A percentile compares a stretch with the other conserved stretches of the same genome.
phyloP scores from a whole-genome alignment of 2,329 filamentous ascomycete genomes.

The Elsinoe arachidis region DNA sequence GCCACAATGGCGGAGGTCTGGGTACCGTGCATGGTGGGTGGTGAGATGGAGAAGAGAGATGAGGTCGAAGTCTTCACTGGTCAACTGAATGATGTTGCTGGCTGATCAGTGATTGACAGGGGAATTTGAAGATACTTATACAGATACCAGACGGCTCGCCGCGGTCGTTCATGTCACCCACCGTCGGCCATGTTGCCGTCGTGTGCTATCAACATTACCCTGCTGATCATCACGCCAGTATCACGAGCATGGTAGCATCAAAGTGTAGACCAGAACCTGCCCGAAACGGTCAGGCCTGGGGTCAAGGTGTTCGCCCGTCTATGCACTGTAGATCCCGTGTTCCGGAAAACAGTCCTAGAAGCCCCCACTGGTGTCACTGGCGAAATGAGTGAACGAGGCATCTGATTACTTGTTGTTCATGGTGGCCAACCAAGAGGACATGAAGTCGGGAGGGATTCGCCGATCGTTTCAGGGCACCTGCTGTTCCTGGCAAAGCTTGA shows the following conservation, averaged over 20 bases:
- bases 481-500: slow-evolving; percentile 12
- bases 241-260: slow-evolving; percentile 8
- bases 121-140: slow-evolving; percentile 3
- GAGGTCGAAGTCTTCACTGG: not conserved
- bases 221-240: slow-evolving; percentile 11
- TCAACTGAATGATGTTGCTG: not conserved
- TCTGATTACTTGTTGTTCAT: not conserved
- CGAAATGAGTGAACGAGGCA: not conserved
- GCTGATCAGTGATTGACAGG: not conserved
- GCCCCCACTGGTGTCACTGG: not conserved
- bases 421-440: not conserved
- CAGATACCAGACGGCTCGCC: not conserved
- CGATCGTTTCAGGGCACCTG: slow-evolving; percentile 9
- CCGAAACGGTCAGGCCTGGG: slow-evolving; percentile 6
- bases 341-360: not conserved
- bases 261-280: slow-evolving; percentile 5
- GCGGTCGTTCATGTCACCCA: not conserved
- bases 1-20: slow-evolving; percentile 22
- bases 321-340: slow-evolving; percentile 1
- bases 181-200: not conserved
- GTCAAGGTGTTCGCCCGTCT: slow-evolving; percentile 8
- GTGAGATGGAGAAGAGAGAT: not conserved
- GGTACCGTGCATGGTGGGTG: slow-evolving; percentile 21
- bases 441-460: not conserved
- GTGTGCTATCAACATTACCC: not conserved